Percentiles rank a stretch among this genome's conserved stretches.
Conservation (phyloP, 345 rosid genomes). For the Trapa incisa region DNA sequence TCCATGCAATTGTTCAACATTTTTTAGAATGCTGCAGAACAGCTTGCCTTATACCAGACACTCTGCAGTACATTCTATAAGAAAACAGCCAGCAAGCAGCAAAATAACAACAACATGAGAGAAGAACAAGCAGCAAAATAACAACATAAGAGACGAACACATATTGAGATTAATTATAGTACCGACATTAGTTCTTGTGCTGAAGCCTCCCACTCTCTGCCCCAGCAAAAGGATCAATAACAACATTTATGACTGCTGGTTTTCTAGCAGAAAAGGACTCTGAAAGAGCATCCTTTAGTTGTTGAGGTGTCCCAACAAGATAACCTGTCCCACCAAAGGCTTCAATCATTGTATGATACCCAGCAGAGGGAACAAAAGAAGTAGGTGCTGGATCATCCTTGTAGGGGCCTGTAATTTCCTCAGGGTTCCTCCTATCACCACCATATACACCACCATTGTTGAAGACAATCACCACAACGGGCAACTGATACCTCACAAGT, state of each 20-base stretch:
- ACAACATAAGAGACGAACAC: neutral
- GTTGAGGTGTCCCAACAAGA: constrained; percentile 70
- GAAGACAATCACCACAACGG: constrained; percentile 85
- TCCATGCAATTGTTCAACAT: neutral
- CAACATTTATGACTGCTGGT: constrained; percentile 77
- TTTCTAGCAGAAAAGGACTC: constrained; percentile 66
- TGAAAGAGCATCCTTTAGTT: constrained; percentile 61
- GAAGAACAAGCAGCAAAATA: neutral
- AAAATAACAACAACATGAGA: neutral
- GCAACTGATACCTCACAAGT: constrained; percentile 77
- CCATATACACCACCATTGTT: constrained; percentile 99
- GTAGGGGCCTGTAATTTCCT: constrained; percentile 69
- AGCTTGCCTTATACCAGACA: neutral
- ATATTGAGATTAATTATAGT: neutral
- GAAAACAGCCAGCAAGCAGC: neutral
- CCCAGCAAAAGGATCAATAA: constrained; percentile 82
- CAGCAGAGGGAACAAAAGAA: constrained; percentile 84
- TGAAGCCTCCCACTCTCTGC: constrained; percentile 93
- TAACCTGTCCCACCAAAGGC: constrained; percentile 94
- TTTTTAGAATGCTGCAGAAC: neutral
- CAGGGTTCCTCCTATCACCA: constrained; percentile 78
- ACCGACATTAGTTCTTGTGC: constrained; percentile 64
- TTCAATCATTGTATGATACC: constrained; percentile 65
- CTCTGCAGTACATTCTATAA: neutral
- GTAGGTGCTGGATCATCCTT: constrained; percentile 97